Evolutionary conservation across 768 basidiomycete species (phyloP).

Genomic region (Exsudoporus frostii): DNA sequence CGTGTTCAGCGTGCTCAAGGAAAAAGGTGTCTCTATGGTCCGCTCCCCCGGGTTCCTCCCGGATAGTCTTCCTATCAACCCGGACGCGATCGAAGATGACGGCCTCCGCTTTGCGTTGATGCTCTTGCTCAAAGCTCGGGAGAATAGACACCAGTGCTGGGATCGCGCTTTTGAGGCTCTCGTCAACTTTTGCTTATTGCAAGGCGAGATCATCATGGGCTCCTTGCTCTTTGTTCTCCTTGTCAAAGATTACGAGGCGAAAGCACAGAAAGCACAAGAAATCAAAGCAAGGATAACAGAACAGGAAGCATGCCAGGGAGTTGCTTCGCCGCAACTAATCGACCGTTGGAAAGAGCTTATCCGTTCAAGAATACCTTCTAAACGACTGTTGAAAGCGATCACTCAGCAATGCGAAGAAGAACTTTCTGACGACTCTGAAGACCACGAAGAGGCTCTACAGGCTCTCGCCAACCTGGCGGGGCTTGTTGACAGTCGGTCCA

Average conservation of each 20-base stretch:
- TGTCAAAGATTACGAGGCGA: slow-evolving; percentile 59
- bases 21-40: slow-evolving; percentile 17
- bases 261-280: slow-evolving; percentile 29
- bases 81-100: slow-evolving; percentile 36
- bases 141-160: slow-evolving; percentile 52
- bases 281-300: slow-evolving; percentile 20
- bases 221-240: slow-evolving; percentile 65
- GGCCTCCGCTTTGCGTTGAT: slow-evolving; percentile 49
- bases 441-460: slow-evolving; percentile 45
- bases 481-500: slow-evolving; percentile 47
- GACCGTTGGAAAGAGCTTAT: slow-evolving; percentile 20
- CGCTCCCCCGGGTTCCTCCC: slow-evolving; percentile 12
- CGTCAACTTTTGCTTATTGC: slow-evolving; percentile 62
- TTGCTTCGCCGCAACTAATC: slow-evolving; percentile 13
- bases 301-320: slow-evolving; percentile 13
- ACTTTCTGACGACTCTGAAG: slow-evolving; percentile 27
- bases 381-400: slow-evolving; percentile 35
- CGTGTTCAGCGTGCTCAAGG: slow-evolving; percentile 16
- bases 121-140: slow-evolving; percentile 52
- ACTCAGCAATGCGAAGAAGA: slow-evolving; percentile 26
- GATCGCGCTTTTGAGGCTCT: slow-evolving; percentile 59
- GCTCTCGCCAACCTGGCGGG: slow-evolving; percentile 57
- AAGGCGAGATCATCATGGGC: slow-evolving; percentile 78
- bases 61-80: slow-evolving; percentile 29
- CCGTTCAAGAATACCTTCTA: slow-evolving; percentile 20